Evolutionary conservation across 2,329 filamentous ascomycete species (phyloP), one percentile per base, ranked within the genome.

Genomic region (Aspergillus sp.): DNA sequence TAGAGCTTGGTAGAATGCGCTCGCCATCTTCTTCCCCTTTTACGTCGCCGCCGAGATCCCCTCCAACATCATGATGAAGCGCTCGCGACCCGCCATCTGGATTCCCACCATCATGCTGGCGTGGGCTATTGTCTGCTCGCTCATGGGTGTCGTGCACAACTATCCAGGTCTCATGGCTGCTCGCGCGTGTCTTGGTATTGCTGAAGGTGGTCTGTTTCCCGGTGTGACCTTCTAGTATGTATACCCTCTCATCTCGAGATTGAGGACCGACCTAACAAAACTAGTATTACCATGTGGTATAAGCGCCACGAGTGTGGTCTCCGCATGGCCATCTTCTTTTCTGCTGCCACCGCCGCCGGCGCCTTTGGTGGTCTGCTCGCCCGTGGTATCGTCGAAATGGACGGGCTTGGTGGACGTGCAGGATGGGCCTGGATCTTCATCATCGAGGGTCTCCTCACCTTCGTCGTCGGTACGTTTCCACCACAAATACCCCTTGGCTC

Each of bases 131-230:
- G 66, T 72, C n/a, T 70, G 68, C 58, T 71, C 66, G 0, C 70
- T 79, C 28, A 82, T 83, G 74, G 85, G 85, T n/a, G 68, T 83
- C 11, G 82, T 87, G n/a, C 67, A 78, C 11, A 82, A 77, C 68
- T 84, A 80, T 56, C 68, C 71, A 4, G 82, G 83, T 1, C 81
- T 86, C n/a, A 74, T 87, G 67, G 76, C 74, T 64, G 72, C 80
- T 51, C 77, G 83, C 23, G 77, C 80, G 61, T 76, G 82, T 45
- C 76, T 85, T 0, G 83, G 83, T 46, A 65, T 84, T 25, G 79
- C 80, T 17, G 82, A 85, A 45, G 71, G 55, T 53, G 64, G 64
- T 30, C 47, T 65, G 2, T 65, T 63, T n/a, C 63, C 63, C 1
- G 63, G 60, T 4, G 50, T 63, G 2, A 63, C 60, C 2, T 65